Percentiles rank a stretch among this genome's conserved stretches.
Conservation (phyloP, 768 basidiomycete species). For the Leccinum truebloodii region DNA sequence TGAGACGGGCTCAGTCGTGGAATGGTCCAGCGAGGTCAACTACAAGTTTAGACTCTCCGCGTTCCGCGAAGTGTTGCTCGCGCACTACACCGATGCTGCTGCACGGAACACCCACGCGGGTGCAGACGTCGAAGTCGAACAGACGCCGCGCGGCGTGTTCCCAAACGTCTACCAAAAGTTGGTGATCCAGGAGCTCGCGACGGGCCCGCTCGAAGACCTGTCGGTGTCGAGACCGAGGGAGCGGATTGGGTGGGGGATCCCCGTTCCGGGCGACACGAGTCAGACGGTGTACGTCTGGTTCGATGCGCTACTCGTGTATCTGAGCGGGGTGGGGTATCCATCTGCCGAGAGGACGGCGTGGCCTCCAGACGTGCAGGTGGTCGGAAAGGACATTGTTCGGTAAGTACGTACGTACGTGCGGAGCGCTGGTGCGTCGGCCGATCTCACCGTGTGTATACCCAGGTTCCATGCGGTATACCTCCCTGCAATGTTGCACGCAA, state of each 20-base stretch:
- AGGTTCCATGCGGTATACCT: conserved; percentile 88
- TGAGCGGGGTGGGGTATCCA: conserved; percentile 73
- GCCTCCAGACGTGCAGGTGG: conserved; percentile 84
- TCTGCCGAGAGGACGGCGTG: conserved; percentile 41
- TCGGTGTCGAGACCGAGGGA: conserved; percentile 80
- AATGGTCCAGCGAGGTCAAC: conserved; percentile 83
- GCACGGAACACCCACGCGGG: conserved; percentile 13
- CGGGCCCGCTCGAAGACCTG: conserved; percentile 61
- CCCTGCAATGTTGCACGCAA: conserved; percentile 79
- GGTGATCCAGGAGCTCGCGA: conserved; percentile 47
- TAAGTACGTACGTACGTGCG: conserved; percentile 30
- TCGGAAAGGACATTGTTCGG: conserved; percentile 93
- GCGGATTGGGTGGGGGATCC: conserved; percentile 81
- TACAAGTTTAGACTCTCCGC: conserved; percentile 83
- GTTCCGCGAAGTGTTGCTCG: conserved; percentile 58
- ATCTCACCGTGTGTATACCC: not conserved
- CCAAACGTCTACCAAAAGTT: conserved; percentile 58
- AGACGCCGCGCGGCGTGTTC: conserved; percentile 41
- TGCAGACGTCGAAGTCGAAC: conserved; percentile 10
- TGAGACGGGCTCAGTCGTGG: conserved; percentile 79
- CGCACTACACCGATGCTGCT: conserved; percentile 44
- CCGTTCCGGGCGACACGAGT: conserved; percentile 72
- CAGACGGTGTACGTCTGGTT: conserved; percentile 97
- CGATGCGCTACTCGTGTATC: conserved; percentile 83
- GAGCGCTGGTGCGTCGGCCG: not conserved